Evolutionary conservation across 345 rosid genomes (phyloP), one percentile per base, ranked within the genome.

Genomic region (Pugionium cornutum): DNA sequence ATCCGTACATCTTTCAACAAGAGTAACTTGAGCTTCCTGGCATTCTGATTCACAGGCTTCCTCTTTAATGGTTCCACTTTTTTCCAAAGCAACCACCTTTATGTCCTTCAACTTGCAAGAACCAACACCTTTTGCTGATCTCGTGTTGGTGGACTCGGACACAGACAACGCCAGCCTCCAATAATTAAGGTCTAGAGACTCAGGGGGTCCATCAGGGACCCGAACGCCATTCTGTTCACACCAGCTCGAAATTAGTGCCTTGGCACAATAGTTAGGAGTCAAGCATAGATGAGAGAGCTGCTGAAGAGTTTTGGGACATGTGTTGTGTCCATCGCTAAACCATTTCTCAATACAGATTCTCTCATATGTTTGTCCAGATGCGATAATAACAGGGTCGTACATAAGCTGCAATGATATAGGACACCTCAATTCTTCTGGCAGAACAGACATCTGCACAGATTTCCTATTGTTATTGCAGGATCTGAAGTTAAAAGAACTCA

Each of bases 351-450:
- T 85, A 64, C 97, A 94, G 59, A 85, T 71, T 74, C 91, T 83
- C 75, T 94, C 97, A 54, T 90, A 94, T 0, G 99, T 94, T 78
- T 94, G 97, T 54, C 99, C 99, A 58, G 99, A 94, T n/a, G 95
- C 82, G 78, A 94, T 84, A 61, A 94, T 87, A 46, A 94, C 96
- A 3, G 99, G 99, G 66, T 94, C 97, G 35, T 77, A 82, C 97
- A 94, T 94, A 59, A 94, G 90, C 77, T 94, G 99, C 81, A 94
- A 74, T 2, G 95, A 94, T 80, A 90, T 94, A 0, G 99, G 95
- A 77, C 99, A 94, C 76, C 95, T 87, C 73, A 94, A 66, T 75
- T 94, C 99, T 71, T 94, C 97, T 26, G 99, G 99, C 26, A 96
- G 88, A 72, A 86, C 65, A 32, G 87, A 73, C 75, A 86, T 75